A percentile compares a stretch with the other conserved stretches of the same genome.
These are phyloP conservation scores for Podospora tetraspora DNA, from an alignment of 495 filamentous ascomycete genomes.

Conservation along the genomic window DNA sequence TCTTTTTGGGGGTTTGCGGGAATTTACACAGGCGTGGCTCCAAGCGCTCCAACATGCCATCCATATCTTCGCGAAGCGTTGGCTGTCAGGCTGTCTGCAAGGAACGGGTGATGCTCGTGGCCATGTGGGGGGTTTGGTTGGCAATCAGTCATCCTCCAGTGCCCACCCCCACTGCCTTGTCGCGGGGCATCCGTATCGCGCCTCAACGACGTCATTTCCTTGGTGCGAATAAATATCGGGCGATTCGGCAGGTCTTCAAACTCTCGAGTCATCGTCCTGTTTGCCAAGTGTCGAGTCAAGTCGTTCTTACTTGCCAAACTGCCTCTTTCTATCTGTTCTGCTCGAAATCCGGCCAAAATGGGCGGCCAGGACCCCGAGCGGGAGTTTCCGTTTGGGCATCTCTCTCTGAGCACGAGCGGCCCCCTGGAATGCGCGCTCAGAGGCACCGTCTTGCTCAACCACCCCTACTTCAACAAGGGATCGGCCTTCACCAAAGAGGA, in stretches of 20 bases:
- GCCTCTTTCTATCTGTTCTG: background rate
- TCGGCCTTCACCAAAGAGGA: conserved; percentile 69
- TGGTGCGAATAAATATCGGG: background rate
- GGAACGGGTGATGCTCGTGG: background rate
- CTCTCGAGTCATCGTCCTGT: background rate
- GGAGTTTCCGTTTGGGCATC: conserved; percentile 49
- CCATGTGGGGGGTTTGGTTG: background rate
- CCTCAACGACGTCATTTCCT: background rate
- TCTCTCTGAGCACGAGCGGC: conserved; percentile 59
- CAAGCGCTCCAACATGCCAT: conserved; percentile 48
- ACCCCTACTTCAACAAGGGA: conserved; percentile 77
- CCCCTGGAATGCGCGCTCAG: conserved; percentile 56
- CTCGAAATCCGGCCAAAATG: conserved; percentile 3
- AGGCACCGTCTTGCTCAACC: conserved; percentile 59
- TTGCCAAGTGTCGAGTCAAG: background rate
- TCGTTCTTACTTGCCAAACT: background rate
- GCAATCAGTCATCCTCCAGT: background rate
- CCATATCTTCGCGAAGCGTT: background rate
- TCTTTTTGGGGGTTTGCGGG: conserved; percentile 24
- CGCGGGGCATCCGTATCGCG: background rate
- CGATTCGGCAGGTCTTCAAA: background rate
- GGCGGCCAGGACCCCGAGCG: conserved; percentile 9
- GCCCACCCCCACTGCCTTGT: background rate
- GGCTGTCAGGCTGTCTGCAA: too few species aligned
- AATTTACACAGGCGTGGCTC: conserved; percentile 46